Base-by-base conservation (phyloP, 768 basidiomycete genomes). In the Terana coerulea region DNA sequence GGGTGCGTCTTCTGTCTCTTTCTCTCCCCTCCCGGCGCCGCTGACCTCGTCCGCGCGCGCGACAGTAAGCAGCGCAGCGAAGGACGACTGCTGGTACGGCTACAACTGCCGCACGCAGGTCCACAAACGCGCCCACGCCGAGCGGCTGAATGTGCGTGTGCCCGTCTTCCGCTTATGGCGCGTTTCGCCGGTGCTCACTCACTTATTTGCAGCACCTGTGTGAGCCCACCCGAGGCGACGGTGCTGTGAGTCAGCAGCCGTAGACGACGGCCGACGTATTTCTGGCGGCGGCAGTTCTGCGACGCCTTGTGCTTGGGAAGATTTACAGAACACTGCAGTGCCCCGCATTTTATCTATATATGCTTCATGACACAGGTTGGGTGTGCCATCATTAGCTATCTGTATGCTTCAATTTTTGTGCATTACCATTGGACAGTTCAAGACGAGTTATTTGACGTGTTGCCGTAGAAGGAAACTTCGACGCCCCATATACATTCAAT, bases 71-170 rank as follows among this genome's bases (percentile, higher is more conserved):
- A 37, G 37, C 15, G 47, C 44, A 10, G 17, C 55, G 4, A 37
- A 53, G 17, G 64, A 65, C 12, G 64, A 71, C 51, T 71, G 69
- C 53, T 71, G 69, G 69, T 71, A 71, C 43, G 69, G 69, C 8
- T 69, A 67, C 43, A 63, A 65, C 41, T 71, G 69, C 41, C 64
- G 69, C 35, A 71, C 69, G 10, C 65, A 67, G 59, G 49, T 52
- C 1, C 68, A 69, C 51, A 63, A 55, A 17, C 10, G 15, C 2
- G 24, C 14, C 1, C 69, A 71, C 49, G 68, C 67, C 0, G 3
- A 15, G 35, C 61, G 56, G 49, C 52, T 68, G 48, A 69, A 69
- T 41, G 68, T 69, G 46, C 36, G 68, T 35, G 17, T 35, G 36
- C 30, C 22, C 43, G 10, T 9, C 12, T 34, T 11, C 19, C 11